Conservation (phyloP, 2,329 filamentous ascomycete genomes). For the Aureobasidium namibiae region DNA sequence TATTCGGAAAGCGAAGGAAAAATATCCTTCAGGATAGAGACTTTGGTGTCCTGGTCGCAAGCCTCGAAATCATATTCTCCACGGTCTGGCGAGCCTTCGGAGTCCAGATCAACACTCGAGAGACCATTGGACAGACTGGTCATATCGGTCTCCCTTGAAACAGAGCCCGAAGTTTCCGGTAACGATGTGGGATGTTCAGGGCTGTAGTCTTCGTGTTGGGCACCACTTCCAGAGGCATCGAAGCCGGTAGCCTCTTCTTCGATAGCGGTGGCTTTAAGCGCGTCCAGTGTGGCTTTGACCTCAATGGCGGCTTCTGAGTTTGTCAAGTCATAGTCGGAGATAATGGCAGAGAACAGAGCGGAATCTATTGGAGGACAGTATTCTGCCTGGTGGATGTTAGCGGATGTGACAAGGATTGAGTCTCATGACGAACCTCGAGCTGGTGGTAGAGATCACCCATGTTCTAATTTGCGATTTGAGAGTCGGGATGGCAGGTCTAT, state of each 20-base stretch:
- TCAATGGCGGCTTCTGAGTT: slow-evolving; percentile 43
- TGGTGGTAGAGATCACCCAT: slow-evolving; percentile 15
- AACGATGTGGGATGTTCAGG: slow-evolving; percentile 26
- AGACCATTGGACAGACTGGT: slow-evolving; percentile 43
- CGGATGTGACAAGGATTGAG: not conserved
- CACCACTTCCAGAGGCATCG: slow-evolving; percentile 65
- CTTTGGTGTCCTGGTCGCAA: slow-evolving; percentile 54
- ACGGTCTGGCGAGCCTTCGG: slow-evolving; percentile 19
- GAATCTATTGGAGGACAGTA: slow-evolving; percentile 71
- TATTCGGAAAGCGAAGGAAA: slow-evolving; percentile 60
- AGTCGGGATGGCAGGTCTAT: slow-evolving; percentile 2
- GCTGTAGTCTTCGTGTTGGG: slow-evolving; percentile 27
- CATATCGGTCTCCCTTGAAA: slow-evolving; percentile 41
- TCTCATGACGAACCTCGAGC: slow-evolving; percentile 13
- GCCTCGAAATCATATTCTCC: slow-evolving; percentile 27
- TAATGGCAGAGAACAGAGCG: slow-evolving; percentile 66
- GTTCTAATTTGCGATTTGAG: slow-evolving; percentile 5
- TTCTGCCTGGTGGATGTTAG: slow-evolving; percentile 44
- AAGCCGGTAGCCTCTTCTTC: slow-evolving; percentile 63
- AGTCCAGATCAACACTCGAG: slow-evolving; percentile 26
- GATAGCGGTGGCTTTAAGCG: slow-evolving; percentile 55
- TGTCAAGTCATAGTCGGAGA: slow-evolving; percentile 61
- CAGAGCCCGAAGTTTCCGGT: slow-evolving; percentile 30
- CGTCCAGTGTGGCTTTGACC: slow-evolving; percentile 54
- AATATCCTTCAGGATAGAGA: slow-evolving; percentile 55